These are phyloP conservation scores for Aspergillus sclerotiicarbonarius DNA, from an alignment of 495 filamentous ascomycete species.

Conservation along the genomic window DNA sequence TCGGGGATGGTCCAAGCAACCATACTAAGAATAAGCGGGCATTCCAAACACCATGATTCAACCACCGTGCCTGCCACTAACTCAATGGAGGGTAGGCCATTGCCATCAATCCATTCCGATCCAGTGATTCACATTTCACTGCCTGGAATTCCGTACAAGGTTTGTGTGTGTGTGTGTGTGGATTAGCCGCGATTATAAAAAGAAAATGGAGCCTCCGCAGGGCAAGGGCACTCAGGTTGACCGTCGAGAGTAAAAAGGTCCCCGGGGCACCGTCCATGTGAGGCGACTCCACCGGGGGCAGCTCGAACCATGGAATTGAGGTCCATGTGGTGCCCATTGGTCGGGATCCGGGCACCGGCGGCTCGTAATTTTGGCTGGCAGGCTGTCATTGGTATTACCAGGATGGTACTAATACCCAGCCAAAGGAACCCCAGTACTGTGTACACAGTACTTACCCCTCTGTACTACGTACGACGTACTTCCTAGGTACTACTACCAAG, in stretches of 20 bases:
- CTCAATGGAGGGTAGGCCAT: neutral
- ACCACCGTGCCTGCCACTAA: neutral
- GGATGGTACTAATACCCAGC: neutral
- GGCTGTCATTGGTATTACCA: neutral
- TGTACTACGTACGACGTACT: too few species aligned
- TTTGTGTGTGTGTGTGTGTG: neutral
- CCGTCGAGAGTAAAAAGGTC: neutral
- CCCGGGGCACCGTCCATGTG: neutral
- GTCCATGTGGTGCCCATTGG: constrained; percentile 20
- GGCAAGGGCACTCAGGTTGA: too few species aligned
- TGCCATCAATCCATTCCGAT: neutral
- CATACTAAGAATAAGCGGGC: neutral
- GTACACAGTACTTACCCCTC: too few species aligned
- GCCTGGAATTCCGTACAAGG: too few species aligned
- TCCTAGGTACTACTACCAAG: too few species aligned
- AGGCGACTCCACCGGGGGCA: constrained; percentile 12
- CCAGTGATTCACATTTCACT: neutral
- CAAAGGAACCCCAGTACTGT: too few species aligned
- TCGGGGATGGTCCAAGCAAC: constrained; percentile 7
- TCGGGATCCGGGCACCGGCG: constrained; percentile 4
- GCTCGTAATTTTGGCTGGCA: constrained; percentile 9
- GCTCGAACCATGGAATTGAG: constrained; percentile 25
- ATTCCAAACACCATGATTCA: neutral
- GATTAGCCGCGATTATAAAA: neutral
- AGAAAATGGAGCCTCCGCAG: neutral